phyloP scores from a whole-genome alignment of 2,329 filamentous ascomycete species.

The Raffaelea albimanens region DNA sequence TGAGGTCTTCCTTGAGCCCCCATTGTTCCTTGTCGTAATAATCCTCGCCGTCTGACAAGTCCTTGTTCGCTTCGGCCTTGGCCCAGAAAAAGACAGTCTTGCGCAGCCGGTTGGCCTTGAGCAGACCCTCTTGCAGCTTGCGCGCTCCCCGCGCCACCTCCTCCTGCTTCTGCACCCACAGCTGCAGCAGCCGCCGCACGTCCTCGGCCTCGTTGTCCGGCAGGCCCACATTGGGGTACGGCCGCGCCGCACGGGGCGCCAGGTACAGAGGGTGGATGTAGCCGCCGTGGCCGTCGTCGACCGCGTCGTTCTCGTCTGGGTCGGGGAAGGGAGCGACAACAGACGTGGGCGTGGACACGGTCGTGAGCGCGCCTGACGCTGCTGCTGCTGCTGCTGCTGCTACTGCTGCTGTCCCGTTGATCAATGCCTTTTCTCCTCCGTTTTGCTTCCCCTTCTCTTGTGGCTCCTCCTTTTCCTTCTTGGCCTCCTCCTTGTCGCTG shows the following conservation, averaged over 20 bases:
- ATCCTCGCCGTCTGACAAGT: slow-evolving; percentile 82
- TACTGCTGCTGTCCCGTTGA: no score
- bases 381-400: neutral
- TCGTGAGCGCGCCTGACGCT: neutral
- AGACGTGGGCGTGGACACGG: neutral
- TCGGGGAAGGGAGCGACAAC: neutral
- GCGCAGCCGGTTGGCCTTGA: slow-evolving; percentile 63
- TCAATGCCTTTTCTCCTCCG: neutral
- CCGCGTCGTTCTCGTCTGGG: neutral
- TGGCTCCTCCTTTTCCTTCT: slow-evolving; percentile 1
- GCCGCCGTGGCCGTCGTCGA: slow-evolving; percentile 26
- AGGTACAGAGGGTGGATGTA: slow-evolving; percentile 68
- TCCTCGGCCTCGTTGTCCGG: slow-evolving; percentile 69
- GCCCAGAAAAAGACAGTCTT: slow-evolving; percentile 65
- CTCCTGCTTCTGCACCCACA: slow-evolving; percentile 80
- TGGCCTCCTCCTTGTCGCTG: neutral
- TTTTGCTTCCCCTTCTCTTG: neutral
- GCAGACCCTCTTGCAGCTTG: slow-evolving; percentile 59
- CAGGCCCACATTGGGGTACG: slow-evolving; percentile 63
- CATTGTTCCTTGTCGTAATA: slow-evolving; percentile 82
- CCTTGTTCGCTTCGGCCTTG: slow-evolving; percentile 64
- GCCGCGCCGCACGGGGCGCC: slow-evolving; percentile 49
- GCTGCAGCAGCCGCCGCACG: slow-evolving; percentile 60
- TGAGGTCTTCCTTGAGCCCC: slow-evolving; percentile 62
- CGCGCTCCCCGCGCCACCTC: slow-evolving; percentile 66